These are phyloP conservation scores for Pseudoturritis turrita DNA, from an alignment of 345 rosid species.

Conservation along the genomic window DNA sequence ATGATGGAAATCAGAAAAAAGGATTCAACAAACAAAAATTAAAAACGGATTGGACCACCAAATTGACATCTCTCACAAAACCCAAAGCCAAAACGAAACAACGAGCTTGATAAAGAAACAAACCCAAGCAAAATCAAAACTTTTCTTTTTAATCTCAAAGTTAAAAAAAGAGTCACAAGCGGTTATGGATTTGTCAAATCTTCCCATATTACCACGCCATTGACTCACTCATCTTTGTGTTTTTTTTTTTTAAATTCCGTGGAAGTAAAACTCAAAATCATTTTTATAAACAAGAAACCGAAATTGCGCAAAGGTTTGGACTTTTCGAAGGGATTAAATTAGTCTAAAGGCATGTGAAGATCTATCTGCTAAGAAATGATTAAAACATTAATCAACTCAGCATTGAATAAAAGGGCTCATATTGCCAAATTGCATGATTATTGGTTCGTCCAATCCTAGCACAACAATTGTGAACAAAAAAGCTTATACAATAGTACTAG, in stretches of 20 bases:
- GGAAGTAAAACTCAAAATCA: slow-evolving; percentile 6
- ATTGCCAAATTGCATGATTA: not conserved
- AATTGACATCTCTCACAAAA: slow-evolving; percentile 6
- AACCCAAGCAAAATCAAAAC: slow-evolving; percentile 20
- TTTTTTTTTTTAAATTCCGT: not conserved
- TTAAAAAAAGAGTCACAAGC: not conserved
- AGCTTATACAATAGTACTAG: not conserved
- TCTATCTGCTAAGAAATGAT: slow-evolving; percentile 5
- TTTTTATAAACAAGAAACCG: not conserved
- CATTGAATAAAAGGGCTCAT: not conserved
- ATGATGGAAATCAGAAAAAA: not conserved
- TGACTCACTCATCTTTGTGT: slow-evolving; percentile 14
- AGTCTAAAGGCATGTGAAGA: slow-evolving; percentile 12
- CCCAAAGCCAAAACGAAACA: slow-evolving; percentile 10
- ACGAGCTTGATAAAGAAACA: slow-evolving; percentile 16
- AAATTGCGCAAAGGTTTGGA: slow-evolving; percentile 1
- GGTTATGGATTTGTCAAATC: slow-evolving; percentile 18
- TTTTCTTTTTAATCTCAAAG: slow-evolving; percentile 1
- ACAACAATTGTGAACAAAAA: not conserved
- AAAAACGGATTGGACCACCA: slow-evolving; percentile 10
- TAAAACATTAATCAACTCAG: not conserved
- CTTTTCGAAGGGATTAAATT: not conserved
- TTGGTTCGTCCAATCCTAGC: not conserved
- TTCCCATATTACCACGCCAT: not conserved
- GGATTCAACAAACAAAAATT: slow-evolving; percentile 1